Percentiles rank a stretch among this genome's conserved stretches.
These are phyloP conservation scores for Bretschneidera sinensis DNA, from an alignment of 345 rosid species.

Conservation along the genomic window DNA sequence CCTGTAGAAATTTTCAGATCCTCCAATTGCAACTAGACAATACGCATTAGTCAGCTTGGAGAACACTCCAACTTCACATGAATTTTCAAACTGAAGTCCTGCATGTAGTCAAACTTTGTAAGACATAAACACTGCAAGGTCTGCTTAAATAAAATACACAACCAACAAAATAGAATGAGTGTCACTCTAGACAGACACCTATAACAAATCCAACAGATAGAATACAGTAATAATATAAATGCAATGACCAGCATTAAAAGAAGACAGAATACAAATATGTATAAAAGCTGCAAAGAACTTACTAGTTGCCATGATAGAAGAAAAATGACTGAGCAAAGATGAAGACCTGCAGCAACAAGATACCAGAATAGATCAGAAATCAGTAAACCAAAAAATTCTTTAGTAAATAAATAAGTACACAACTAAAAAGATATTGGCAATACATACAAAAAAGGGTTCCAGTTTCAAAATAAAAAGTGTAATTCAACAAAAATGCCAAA, in stretches of 20 bases:
- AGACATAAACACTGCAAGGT: background rate
- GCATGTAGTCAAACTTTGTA: background rate
- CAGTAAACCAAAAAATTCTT: background rate
- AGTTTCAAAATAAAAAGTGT: too few relatives aligned
- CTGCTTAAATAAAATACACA: background rate
- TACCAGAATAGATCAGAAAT: background rate
- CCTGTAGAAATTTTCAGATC: conserved; percentile 70
- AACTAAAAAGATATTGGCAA: too few relatives aligned
- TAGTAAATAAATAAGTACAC: too few relatives aligned
- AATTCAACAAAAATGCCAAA: too few relatives aligned
- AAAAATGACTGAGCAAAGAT: background rate
- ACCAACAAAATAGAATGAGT: background rate
- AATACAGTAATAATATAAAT: background rate
- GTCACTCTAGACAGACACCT: background rate
- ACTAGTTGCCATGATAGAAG: conserved; percentile 32
- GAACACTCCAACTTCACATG: conserved; percentile 80
- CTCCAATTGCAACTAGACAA: conserved; percentile 87
- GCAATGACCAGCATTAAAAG: background rate
- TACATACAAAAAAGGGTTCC: too few relatives aligned
- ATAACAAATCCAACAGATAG: background rate
- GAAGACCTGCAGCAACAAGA: background rate
- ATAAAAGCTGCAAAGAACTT: conserved; percentile 1
- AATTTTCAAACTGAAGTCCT: conserved; percentile 91
- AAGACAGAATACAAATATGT: background rate
- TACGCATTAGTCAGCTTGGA: conserved; percentile 86